phyloP scores from a whole-genome alignment of 2,329 filamentous ascomycete genomes.

The Falciphora oryzae region DNA sequence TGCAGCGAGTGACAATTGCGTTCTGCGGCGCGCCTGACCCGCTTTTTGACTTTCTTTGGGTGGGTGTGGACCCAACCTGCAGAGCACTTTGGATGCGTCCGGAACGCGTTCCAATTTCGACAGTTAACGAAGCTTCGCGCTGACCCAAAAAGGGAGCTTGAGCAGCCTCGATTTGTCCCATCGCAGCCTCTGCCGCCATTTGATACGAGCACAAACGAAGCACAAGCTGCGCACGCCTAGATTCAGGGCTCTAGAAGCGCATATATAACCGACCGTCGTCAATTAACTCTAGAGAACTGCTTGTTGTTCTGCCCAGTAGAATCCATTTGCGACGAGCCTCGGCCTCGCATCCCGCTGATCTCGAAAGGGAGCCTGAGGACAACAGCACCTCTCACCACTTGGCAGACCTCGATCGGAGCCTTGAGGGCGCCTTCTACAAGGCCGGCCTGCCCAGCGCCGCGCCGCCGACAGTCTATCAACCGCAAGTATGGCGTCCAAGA shows the following conservation, averaged over 20 bases:
- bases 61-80: too few relatives aligned
- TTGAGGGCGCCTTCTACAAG: background rate
- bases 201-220: background rate
- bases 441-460: too few relatives aligned
- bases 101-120: background rate
- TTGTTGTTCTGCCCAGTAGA: background rate
- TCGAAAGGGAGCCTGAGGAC: background rate
- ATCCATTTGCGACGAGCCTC: background rate
- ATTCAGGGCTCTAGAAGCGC: background rate
- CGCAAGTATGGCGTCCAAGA: constrained; percentile 76
- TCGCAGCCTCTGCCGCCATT: background rate
- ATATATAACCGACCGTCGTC: background rate
- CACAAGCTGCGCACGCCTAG: background rate
- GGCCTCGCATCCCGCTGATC: background rate
- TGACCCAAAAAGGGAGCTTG: background rate
- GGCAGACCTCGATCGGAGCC: background rate
- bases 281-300: background rate
- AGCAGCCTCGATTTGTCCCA: background rate
- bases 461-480: background rate
- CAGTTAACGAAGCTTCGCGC: too few relatives aligned
- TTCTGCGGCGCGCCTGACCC: background rate
- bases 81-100: too few relatives aligned
- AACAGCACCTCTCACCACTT: background rate
- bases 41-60: background rate
- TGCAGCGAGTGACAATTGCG: background rate